phyloP scores from a whole-genome alignment of 2,329 filamentous ascomycete species.

The Lojkania enalia region DNA sequence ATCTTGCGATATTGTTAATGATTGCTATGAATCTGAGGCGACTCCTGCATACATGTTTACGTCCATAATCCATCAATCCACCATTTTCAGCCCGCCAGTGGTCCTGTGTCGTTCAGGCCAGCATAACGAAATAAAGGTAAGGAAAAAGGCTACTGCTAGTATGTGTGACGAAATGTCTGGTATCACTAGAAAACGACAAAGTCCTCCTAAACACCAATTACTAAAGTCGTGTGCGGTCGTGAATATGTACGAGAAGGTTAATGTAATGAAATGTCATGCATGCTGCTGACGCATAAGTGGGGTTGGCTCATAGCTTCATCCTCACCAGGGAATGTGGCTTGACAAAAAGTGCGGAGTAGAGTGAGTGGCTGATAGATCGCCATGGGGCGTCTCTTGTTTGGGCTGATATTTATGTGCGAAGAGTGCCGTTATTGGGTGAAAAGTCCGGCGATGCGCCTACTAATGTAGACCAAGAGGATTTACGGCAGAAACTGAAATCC shows the following conservation, averaged over 20 bases:
- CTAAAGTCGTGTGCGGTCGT: constrained; percentile 35
- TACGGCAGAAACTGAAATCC: background rate
- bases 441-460: background rate
- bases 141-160: constrained; percentile 30
- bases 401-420: background rate
- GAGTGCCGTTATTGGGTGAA: background rate
- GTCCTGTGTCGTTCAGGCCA: constrained; percentile 1
- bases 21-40: too few relatives aligned
- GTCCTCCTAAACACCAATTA: constrained; percentile 32
- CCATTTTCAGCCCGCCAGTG: background rate
- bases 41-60: too few relatives aligned
- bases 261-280: constrained; percentile 19
- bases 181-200: constrained; percentile 38
- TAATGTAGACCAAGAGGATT: too few relatives aligned
- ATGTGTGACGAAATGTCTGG: constrained; percentile 43
- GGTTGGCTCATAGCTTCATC: background rate
- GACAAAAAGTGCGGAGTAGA: background rate
- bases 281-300: constrained; percentile 19
- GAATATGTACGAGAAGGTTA: constrained; percentile 26
- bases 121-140: constrained; percentile 9
- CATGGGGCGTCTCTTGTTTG: background rate
- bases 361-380: constrained; percentile 3
- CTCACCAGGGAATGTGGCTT: background rate
- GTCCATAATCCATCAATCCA: background rate
- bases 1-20: too few relatives aligned